Percentiles rank a stretch among this genome's conserved stretches.
phyloP scores from a whole-genome alignment of 2,329 filamentous ascomycete species.

The Epichloe gansuensis region DNA sequence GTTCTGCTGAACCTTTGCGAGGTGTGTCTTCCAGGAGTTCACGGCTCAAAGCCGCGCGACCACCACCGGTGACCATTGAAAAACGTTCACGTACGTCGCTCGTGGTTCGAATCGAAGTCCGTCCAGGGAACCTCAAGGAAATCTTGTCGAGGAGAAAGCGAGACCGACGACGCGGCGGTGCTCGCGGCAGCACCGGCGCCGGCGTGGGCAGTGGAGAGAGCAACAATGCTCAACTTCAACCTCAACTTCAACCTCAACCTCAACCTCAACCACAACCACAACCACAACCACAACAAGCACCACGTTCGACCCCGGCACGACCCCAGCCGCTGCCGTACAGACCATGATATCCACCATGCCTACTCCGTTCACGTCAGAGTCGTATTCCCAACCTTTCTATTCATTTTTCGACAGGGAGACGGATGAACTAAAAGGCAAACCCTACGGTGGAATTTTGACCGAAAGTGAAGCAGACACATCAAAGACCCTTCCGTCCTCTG shows the following conservation, averaged over 20 bases:
- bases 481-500: conserved; percentile 68
- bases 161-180: conserved; percentile 17
- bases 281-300: conserved; percentile 7
- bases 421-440: conserved; percentile 83
- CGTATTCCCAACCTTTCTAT: conserved; percentile 69
- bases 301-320: conserved; percentile 11
- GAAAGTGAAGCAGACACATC: conserved; percentile 86
- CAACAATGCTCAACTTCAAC: too few species aligned
- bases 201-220: conserved; percentile 6
- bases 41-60: conserved; percentile 36
- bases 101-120: conserved; percentile 24
- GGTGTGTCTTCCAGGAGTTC: conserved; percentile 40
- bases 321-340: conserved; percentile 4
- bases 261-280: too few species aligned
- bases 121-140: conserved; percentile 26
- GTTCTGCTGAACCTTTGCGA: conserved; percentile 17
- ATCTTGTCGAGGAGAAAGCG: conserved; percentile 23
- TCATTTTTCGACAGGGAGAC: conserved; percentile 81
- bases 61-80: conserved; percentile 29
- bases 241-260: too few species aligned
- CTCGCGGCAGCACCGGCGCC: conserved; percentile 10
- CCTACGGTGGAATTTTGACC: conserved; percentile 85
- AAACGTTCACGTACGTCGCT: conserved; percentile 23
- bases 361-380: conserved; percentile 43
- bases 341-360: conserved; percentile 26